Conservation (phyloP, 257 asterid genomes). For the Echites panduratus region DNA sequence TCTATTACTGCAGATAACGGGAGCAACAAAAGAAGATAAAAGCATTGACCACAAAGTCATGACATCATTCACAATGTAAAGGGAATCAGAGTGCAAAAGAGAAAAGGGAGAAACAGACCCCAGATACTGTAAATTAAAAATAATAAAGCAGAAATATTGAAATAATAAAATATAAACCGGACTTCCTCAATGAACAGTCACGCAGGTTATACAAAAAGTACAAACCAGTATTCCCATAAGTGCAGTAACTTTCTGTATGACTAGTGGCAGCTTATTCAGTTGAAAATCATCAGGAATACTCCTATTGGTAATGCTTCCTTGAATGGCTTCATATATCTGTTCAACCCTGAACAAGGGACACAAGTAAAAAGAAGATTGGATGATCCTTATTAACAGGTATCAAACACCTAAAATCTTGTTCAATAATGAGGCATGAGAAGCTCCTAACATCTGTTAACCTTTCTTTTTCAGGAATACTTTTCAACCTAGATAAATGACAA, state of each 20-base stretch:
- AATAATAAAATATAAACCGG: neutral
- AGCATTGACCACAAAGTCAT: neutral
- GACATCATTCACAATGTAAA: neutral
- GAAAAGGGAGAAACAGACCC: neutral
- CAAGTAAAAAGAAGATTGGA: neutral
- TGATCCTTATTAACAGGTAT: neutral
- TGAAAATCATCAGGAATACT: constrained; percentile 52
- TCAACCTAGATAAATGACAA: neutral
- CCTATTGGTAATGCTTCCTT: constrained; percentile 39
- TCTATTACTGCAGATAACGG: neutral
- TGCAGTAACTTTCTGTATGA: constrained; percentile 86
- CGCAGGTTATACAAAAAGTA: neutral
- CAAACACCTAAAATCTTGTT: neutral
- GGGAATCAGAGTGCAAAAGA: neutral
- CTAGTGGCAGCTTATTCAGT: constrained; percentile 64
- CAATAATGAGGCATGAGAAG: neutral
- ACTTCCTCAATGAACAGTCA: neutral
- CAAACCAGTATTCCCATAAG: constrained; percentile 91
- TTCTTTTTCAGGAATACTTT: neutral
- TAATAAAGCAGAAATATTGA: neutral
- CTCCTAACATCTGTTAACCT: neutral
- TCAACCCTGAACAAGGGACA: constrained; percentile 62
- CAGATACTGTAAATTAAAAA: neutral
- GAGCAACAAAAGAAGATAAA: neutral
- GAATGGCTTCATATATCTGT: constrained; percentile 61